These are phyloP conservation scores for Plenodomus biglobosus DNA, from an alignment of 2,329 filamentous ascomycete species.

Conservation along the genomic window DNA sequence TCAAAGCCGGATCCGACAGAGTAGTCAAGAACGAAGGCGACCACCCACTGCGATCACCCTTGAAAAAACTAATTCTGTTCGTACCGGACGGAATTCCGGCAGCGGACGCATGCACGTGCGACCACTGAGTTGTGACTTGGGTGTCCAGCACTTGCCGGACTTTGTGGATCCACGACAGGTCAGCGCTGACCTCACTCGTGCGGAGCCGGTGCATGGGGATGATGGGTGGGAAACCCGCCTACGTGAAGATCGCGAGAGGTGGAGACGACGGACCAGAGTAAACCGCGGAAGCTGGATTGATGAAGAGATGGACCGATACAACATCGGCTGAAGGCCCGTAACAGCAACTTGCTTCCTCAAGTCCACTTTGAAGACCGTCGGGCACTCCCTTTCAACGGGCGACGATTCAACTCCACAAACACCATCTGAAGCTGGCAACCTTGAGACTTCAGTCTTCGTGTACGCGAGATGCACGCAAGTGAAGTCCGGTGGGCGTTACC, in stretches of 20 bases:
- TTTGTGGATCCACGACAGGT: constrained; percentile 33
- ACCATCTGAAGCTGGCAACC: no score
- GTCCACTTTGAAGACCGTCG: neutral
- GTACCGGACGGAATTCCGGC: constrained; percentile 2
- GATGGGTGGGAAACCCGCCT: constrained; percentile 17
- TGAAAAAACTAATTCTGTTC: constrained; percentile 19
- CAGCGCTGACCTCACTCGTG: constrained; percentile 27
- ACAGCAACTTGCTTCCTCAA: neutral
- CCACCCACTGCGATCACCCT: constrained; percentile 16
- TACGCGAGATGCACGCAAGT: no score
- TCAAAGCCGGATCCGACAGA: constrained; percentile 10
- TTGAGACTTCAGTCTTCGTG: neutral
- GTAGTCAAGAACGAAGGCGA: constrained; percentile 8
- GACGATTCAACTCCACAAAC: neutral
- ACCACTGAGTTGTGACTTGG: constrained; percentile 8
- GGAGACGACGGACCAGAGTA: constrained; percentile 19
- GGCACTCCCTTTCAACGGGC: neutral
- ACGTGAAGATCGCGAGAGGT: constrained; percentile 21
- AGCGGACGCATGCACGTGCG: constrained; percentile 5
- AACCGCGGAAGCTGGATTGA: constrained; percentile 36
- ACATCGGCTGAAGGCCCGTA: constrained; percentile 26
- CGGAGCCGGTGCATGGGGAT: constrained; percentile 8
- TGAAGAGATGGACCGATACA: constrained; percentile 39
- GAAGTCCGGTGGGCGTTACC: no score
- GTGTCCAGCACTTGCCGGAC: constrained; percentile 23